Evolutionary conservation across 148 eudicot species (phyloP).

Genomic region (Oxyria digyna): DNA sequence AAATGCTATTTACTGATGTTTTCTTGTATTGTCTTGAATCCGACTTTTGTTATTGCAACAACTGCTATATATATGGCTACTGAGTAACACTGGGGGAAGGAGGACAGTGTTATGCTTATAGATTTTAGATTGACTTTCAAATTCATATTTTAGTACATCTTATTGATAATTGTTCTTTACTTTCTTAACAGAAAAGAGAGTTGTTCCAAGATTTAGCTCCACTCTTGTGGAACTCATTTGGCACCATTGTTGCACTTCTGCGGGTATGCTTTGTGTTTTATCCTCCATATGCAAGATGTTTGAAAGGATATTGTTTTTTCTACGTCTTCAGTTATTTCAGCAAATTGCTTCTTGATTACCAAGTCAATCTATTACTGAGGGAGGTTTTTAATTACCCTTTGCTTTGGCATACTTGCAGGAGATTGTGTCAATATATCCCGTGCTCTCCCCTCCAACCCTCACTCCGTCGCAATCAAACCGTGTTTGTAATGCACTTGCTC

Average conservation of each 20-base stretch:
- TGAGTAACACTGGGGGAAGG: not conserved
- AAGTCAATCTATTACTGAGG: not conserved
- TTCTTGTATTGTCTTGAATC: not conserved
- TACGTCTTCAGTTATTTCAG: too few species aligned
- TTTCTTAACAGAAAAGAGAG: constrained; percentile 55
- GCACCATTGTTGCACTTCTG: constrained; percentile 84
- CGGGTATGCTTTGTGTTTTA: constrained; percentile 38
- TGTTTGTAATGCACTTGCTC: constrained; percentile 95
- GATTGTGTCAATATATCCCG: constrained; percentile 84
- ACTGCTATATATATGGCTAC: not conserved
- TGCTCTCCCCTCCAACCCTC: constrained; percentile 75
- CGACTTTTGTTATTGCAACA: not conserved
- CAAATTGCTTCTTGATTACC: not conserved
- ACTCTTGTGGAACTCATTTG: constrained; percentile 85
- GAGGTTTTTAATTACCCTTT: not conserved
- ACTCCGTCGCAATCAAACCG: constrained; percentile 87
- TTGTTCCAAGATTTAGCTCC: constrained; percentile 93
- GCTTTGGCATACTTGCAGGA: constrained; percentile 39
- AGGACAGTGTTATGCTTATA: too few species aligned
- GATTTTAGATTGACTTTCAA: too few species aligned
- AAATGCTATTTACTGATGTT: not conserved
- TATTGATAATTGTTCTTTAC: not conserved
- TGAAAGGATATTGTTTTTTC: not conserved
- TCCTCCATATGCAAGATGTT: not conserved
- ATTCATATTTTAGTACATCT: too few species aligned